These are phyloP conservation scores for Lablab purpureus DNA, from an alignment of 306 rosid genomes.

Conservation along the genomic window DNA sequence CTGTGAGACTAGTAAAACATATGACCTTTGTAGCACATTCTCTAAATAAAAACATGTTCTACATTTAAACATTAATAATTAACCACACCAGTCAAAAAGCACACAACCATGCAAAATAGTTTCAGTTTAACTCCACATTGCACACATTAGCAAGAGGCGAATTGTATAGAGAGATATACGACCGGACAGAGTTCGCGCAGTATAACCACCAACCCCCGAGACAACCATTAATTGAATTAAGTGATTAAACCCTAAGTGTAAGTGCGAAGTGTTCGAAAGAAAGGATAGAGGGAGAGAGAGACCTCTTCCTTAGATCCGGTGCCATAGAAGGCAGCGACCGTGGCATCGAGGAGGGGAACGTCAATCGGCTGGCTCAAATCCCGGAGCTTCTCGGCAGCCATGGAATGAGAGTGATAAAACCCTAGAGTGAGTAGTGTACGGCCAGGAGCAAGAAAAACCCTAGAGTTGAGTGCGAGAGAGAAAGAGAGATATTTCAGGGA, in stretches of 20 bases:
- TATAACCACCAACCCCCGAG: too few species aligned
- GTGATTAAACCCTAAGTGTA: slow-evolving; percentile 46
- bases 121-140: background rate
- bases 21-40: background rate
- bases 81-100: background rate
- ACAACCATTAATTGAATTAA: slow-evolving; percentile 15
- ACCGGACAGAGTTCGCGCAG: too few species aligned
- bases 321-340: slow-evolving; percentile 98
- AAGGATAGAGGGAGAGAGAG: slow-evolving; percentile 23
- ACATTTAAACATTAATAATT: background rate
- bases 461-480: slow-evolving; percentile 30
- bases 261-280: background rate
- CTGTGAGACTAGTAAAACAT: background rate
- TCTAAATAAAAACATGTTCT: slow-evolving; percentile 14
- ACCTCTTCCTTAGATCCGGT: slow-evolving; percentile 99
- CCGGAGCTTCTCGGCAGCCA: slow-evolving; percentile 98
- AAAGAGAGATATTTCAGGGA: slow-evolving; percentile 46
- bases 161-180: too few species aligned
- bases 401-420: slow-evolving; percentile 55
- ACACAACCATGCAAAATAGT: background rate
- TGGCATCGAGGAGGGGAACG: slow-evolving; percentile 87
- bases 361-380: slow-evolving; percentile 96
- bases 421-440: slow-evolving; percentile 52
- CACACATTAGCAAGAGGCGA: background rate
- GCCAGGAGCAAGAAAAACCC: slow-evolving; percentile 43